Evolutionary conservation across 129 eudicot genomes (phyloP), one percentile per base, ranked within the genome.

Genomic region (Arctium minus): DNA sequence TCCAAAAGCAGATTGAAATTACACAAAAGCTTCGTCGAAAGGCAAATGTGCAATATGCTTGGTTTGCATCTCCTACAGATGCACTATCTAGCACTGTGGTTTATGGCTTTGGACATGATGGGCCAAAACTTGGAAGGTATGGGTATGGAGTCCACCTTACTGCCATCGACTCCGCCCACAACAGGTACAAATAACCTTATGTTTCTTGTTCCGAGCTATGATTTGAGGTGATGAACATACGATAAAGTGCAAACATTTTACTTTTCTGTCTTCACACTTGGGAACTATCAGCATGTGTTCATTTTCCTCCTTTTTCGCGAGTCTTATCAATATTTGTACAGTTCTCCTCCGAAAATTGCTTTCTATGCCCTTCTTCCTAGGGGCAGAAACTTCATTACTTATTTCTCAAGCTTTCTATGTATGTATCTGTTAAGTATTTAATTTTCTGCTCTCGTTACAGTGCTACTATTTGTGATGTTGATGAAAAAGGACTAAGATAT

Each of bases 101-200:
- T 12, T 83, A 86, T 81, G 92, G 94, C 68, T 86, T 91, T 64
- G 91, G 88, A 29, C 79, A 81, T 79, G 82, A 80, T 30, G 89
- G 87, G 62, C 80, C 89, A 30, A 78, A 87, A 76, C 82, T 84
- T 22, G 88, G 85, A 89, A 75, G 83, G 81, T 86, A 83, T 81
- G 93, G 93, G 62, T 70, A 81, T 67, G 93, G 96, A n/a, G 91
- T 88, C 80, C 93, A 89, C 79, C 91, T 91, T 48, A 74, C 80
- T 64, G 83, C 91, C 83, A 84, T 87, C 5, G 50, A 79, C 36
- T 81, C 87, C 70, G 76, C 87, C 32, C 53, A 82, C 39, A 69
- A 80, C 82, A 91, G 96, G 96, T 91, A 71, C 13, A 73, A 36
- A 32, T 73, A 67, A 33, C 36, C 42, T 72, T 78, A 72, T 46